phyloP scores from a whole-genome alignment of 768 basidiomycete genomes.

The Boletus rufocinnamomeus region DNA sequence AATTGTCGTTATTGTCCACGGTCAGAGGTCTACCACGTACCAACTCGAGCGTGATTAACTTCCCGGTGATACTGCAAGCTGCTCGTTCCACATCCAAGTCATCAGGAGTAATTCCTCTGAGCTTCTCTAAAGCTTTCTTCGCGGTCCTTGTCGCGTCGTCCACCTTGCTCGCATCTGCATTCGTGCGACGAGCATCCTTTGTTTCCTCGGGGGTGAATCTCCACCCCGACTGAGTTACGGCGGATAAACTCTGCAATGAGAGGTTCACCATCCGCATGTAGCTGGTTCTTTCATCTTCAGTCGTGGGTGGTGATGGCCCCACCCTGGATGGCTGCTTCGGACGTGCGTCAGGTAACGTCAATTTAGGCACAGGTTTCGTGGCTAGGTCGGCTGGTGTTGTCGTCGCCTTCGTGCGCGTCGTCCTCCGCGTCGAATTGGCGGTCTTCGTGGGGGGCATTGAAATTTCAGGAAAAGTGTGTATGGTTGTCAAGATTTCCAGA shows the following conservation, averaged over 20 bases:
- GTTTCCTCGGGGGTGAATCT: conserved; percentile 40
- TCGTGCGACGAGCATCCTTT: conserved; percentile 21
- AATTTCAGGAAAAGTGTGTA: not conserved
- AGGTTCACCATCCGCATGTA: conserved; percentile 69
- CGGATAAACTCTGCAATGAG: conserved; percentile 58
- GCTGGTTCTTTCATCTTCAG: conserved; percentile 41
- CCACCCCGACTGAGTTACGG: conserved; percentile 59
- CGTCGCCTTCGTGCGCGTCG: conserved; percentile 16
- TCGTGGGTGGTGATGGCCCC: not conserved
- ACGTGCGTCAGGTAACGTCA: conserved; percentile 29
- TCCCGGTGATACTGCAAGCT: conserved; percentile 65
- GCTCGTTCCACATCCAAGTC: conserved; percentile 74
- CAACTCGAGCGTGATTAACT: conserved; percentile 68
- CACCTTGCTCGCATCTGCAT: conserved; percentile 36
- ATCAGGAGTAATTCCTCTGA: conserved; percentile 48
- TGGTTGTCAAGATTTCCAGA: too few relatives aligned
- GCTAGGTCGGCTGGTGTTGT: not conserved
- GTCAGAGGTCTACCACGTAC: conserved; percentile 44
- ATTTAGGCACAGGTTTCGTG: conserved; percentile 28
- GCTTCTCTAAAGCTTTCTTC: conserved; percentile 43
- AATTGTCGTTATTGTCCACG: not conserved
- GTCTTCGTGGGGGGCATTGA: conserved; percentile 19
- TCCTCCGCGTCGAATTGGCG: conserved; percentile 6
- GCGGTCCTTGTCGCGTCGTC: conserved; percentile 39
- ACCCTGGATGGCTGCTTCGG: conserved; percentile 31